Conservation (phyloP, 352 stramenopile species). For the Phytophthora sansomeana region DNA sequence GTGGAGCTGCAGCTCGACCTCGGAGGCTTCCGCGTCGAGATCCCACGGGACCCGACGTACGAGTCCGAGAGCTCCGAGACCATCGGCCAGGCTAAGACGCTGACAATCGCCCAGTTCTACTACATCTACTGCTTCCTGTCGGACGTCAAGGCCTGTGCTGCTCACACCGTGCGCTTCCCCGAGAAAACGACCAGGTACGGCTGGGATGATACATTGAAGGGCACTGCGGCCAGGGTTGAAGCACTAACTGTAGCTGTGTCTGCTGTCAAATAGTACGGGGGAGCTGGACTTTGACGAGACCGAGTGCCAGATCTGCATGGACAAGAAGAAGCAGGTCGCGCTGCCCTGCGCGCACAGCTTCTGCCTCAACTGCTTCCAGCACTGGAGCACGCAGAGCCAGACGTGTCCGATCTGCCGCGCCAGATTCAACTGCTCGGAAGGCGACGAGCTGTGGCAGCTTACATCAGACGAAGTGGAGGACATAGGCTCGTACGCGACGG, state of each 20-base stretch:
- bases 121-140: constrained; percentile 87
- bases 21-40: constrained; percentile 36
- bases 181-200: constrained; percentile 44
- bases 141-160: constrained; percentile 71
- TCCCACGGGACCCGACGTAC: constrained; percentile 30
- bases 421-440: constrained; percentile 79
- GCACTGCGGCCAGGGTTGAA: constrained; percentile 24
- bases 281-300: constrained; percentile 75
- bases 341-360: constrained; percentile 83
- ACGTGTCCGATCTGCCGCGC: constrained; percentile 82
- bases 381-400: constrained; percentile 83
- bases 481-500: constrained; percentile 77
- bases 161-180: constrained; percentile 66
- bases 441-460: constrained; percentile 78
- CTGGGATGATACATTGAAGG: constrained; percentile 9
- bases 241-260: constrained; percentile 30
- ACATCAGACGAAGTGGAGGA: constrained; percentile 77
- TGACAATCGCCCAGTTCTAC: constrained; percentile 82
- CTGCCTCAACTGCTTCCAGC: constrained; percentile 79
- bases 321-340: constrained; percentile 84
- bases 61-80: constrained; percentile 37
- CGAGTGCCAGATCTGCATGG: constrained; percentile 89
- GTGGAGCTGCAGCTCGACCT: constrained; percentile 43
- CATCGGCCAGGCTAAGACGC: constrained; percentile 71
- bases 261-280: constrained; percentile 20